Evolutionary conservation across 1,139 yeast species (phyloP), one percentile per base, ranked within the genome.

Genomic region (Scheffersomyces titani): DNA sequence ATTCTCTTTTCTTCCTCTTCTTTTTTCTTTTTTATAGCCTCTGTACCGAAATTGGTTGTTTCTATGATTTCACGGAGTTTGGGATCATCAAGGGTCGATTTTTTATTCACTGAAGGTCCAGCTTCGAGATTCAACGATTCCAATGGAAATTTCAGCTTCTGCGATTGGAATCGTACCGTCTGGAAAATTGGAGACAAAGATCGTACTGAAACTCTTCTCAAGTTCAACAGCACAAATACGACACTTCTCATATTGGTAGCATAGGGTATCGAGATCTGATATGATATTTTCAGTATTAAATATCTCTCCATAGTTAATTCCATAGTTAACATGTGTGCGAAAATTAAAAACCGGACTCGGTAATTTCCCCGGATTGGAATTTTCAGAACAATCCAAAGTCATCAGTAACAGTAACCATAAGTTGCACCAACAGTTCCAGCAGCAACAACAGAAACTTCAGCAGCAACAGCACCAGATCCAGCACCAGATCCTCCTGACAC

Each of bases 1-100:
- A 44, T 19, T 22, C 50, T 19, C 20, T 36, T 49, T 45, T 44
- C 11, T 44, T 50, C 50, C 30, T 44, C 52, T 40, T 48, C 36
- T 22, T 40, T 52, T 45, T 49, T 44, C 47, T 50, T 52, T 19
- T 52, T 44, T 52, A 49, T 56, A 48, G 62, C 62, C 18, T 61
- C 59, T 18, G 63, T 52, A 1, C 70, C 69, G 54, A 68, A 61
- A 57, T 66, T 68, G 53, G 69, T 62, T 13, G 68, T 57, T 54
- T 64, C 70, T 11, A 68, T 67, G 52, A 68, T 68, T 53, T 66
- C 61, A 49, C 59, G 64, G 19, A 68, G 63, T 49, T 63, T 65
- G 18, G 55, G 62, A 46, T 67, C 69, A 44, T 52, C 56, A 51
- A 46, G 57, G 18, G 50, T 36, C 19, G 49, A 19, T 46, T 22